These are phyloP conservation scores for Cryptococcus jaspeensis DNA, from an alignment of 1,284 basidiomycete species.

Conservation along the genomic window DNA sequence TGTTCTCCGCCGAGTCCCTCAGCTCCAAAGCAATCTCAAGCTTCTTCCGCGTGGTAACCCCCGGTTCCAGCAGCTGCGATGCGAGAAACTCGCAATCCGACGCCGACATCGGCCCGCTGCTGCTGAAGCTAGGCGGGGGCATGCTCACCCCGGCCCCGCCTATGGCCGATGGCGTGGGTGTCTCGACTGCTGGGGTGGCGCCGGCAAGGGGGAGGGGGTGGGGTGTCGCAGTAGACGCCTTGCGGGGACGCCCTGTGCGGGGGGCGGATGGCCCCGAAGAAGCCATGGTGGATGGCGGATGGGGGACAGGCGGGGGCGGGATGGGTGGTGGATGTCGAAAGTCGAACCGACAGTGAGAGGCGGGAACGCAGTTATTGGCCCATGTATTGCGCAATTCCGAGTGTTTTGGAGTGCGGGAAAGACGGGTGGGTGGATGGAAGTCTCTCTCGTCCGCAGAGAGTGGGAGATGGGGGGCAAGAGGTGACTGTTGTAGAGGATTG, in stretches of 20 bases:
- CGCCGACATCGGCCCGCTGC: slow-evolving; percentile 38
- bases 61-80: slow-evolving; percentile 37
- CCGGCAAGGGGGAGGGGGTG: slow-evolving; percentile 8
- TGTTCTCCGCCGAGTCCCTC: slow-evolving; percentile 80
- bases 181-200: slow-evolving; percentile 25
- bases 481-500: too few species aligned
- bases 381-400: too few species aligned
- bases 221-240: slow-evolving; percentile 38
- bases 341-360: too few species aligned
- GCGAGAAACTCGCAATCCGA: slow-evolving; percentile 47
- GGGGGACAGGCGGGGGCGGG: too few species aligned
- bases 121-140: slow-evolving; percentile 27
- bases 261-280: slow-evolving; percentile 16
- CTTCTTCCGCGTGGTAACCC: slow-evolving; percentile 16
- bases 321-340: too few species aligned
- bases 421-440: too few species aligned
- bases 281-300: slow-evolving; percentile 11
- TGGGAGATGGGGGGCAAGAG: too few species aligned
- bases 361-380: too few species aligned
- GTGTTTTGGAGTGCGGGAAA: too few species aligned
- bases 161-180: slow-evolving; percentile 29
- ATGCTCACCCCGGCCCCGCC: slow-evolving; percentile 28
- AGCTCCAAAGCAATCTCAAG: slow-evolving; percentile 59
- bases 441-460: too few species aligned
- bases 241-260: slow-evolving; percentile 33